These are phyloP conservation scores for Dictyostelium capitatum DNA, from an alignment of 78 protist genomes.

Conservation along the genomic window DNA sequence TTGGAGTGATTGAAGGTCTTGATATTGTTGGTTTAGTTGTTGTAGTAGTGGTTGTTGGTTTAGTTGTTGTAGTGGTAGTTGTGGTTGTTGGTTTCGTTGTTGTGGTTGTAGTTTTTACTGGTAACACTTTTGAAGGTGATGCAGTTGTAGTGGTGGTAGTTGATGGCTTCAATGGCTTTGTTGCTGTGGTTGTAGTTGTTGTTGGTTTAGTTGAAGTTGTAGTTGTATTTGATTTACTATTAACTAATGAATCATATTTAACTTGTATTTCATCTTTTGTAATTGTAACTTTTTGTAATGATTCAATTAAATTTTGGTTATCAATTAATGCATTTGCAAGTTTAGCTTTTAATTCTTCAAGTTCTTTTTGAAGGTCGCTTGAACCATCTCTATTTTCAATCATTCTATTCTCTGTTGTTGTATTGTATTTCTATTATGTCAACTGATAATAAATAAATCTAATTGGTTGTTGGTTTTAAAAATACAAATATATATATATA, in stretches of 20 bases:
- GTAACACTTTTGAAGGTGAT: background rate
- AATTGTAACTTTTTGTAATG: background rate
- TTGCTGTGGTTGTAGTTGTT: background rate
- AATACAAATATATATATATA: no score
- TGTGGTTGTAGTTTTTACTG: constrained; percentile 4
- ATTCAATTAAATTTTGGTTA: background rate
- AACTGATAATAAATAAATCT: no score
- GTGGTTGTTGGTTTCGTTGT: background rate
- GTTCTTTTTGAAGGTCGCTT: constrained; percentile 46
- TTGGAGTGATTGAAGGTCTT: background rate
- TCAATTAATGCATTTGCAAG: background rate
- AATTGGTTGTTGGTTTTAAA: no score
- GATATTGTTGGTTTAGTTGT: background rate
- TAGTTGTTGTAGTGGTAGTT: background rate
- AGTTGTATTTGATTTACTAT: background rate
- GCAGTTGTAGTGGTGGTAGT: no score
- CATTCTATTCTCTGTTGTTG: background rate
- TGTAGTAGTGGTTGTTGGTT: constrained; percentile 2
- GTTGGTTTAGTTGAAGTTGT: background rate
- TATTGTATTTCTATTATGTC: no score
- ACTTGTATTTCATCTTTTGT: background rate
- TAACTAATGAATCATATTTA: constrained; percentile 25
- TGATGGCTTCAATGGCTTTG: background rate
- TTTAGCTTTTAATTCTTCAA: constrained; percentile 32
- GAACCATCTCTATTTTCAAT: constrained; percentile 14